Percentiles rank a stretch among this genome's conserved stretches.
Conservation (phyloP, 768 basidiomycete species). For the Butyriboletus loyo region DNA sequence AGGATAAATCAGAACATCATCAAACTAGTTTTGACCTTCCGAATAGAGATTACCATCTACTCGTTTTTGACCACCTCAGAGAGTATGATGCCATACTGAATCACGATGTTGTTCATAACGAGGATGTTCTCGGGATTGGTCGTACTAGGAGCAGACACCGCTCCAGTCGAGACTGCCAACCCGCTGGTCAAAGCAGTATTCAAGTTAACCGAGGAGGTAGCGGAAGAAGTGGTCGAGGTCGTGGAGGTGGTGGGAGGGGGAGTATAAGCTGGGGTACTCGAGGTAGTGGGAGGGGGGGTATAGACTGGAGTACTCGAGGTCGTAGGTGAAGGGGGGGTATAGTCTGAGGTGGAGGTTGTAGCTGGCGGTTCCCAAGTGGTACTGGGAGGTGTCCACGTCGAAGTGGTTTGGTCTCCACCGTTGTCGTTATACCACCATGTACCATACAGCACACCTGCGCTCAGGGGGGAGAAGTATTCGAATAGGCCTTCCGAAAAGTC, state of each 20-base stretch:
- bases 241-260: slow-evolving; percentile 26
- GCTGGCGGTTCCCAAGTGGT: slow-evolving; percentile 20
- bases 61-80: neutral
- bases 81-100: slow-evolving; percentile 31
- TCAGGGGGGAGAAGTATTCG: slow-evolving; percentile 48
- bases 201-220: slow-evolving; percentile 16
- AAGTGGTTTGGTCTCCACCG: slow-evolving; percentile 11
- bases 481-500: slow-evolving; percentile 72
- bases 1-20: neutral
- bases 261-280: slow-evolving; percentile 17
- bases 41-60: neutral
- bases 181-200: slow-evolving; percentile 23
- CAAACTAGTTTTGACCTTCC: neutral
- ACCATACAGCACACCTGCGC: slow-evolving; percentile 56
- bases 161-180: slow-evolving; percentile 23
- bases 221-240: slow-evolving; percentile 21
- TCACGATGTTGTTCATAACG: slow-evolving; percentile 34
- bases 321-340: slow-evolving; percentile 14
- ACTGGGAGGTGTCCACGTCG: slow-evolving; percentile 13
- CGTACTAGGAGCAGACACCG: slow-evolving; percentile 32
- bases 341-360: slow-evolving; percentile 21
- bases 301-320: slow-evolving; percentile 14
- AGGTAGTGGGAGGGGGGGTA: slow-evolving; percentile 22
- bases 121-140: slow-evolving; percentile 34
- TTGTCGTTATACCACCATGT: slow-evolving; percentile 55